Evolutionary conservation across 805 yeast species (phyloP), one percentile per base, ranked within the genome.

Genomic region (Saccharomycopsis sp.): DNA sequence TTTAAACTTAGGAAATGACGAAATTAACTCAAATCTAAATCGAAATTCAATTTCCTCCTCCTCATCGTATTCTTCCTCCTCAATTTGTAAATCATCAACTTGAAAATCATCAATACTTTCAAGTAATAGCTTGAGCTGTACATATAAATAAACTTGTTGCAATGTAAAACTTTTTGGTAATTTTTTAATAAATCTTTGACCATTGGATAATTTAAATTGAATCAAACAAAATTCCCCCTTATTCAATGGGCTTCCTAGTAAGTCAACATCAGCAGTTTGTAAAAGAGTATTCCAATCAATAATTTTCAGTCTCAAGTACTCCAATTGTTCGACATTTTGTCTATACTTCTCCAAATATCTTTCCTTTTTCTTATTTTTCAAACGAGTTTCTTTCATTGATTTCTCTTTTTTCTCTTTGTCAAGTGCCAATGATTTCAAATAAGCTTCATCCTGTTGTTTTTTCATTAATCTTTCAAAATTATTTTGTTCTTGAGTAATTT

Each of bases 381-480:
- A 19, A 49, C 49, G 61, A 56, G 56, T 37, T 47, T 50, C 32
- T 53, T 52, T 38, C 61, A 20, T n/a, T 22, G 57, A 51, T 69
- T 73, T 48, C 72, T 65, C 32, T 55, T 73, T 74, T 54, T 80
- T 78, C 34, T 68, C 53, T 52, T 65, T 69, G 60, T 85, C 93
- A 38, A 65, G 67, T 28, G 70, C 62, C 41, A 84, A 62, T 0
- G 87, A 77, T 49, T 70, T 72, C 52, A 76, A 71, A 55, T 77
- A 85, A 16, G 85, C 86, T 40, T 66, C 63, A 53, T 83, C 87
- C 59, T 84, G 93, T 51, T 76, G 71, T 53, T 75, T 72, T 52
- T 77, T 71, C 16, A 84, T 62, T 23, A 72, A 63, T 55, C 87
- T 76, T 28, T 80, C 70, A 50, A 72, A 60, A 36, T 72, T 74